Conservation (phyloP, 2,329 filamentous ascomycete genomes). For the Rhexocercosporidium sp. region DNA sequence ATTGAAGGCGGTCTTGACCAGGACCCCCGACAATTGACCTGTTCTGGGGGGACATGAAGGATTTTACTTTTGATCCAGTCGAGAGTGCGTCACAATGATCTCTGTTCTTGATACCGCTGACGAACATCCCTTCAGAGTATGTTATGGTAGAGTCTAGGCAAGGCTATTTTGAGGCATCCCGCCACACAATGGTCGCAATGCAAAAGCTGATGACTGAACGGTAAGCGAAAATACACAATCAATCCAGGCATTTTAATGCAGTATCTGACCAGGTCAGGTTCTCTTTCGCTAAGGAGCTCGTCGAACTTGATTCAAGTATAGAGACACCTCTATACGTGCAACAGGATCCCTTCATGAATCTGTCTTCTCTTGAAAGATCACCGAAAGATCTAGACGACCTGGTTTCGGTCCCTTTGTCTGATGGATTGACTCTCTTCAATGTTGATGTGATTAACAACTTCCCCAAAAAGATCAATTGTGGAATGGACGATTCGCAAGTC, state of each 20-base stretch:
- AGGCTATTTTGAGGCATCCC: constrained; percentile 78
- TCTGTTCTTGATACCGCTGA: neutral
- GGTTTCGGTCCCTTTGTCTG: neutral
- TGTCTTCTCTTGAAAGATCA: constrained; percentile 49
- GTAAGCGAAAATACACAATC: constrained; percentile 23
- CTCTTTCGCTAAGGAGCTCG: constrained; percentile 66
- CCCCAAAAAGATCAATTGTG: constrained; percentile 51
- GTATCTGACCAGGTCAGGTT: constrained; percentile 47
- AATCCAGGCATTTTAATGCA: neutral
- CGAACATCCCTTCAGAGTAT: constrained; percentile 32
- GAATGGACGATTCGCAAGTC: constrained; percentile 74
- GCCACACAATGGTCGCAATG: constrained; percentile 74
- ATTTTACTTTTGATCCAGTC: constrained; percentile 71
- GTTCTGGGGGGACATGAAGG: constrained; percentile 65
- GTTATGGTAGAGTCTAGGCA: constrained; percentile 79
- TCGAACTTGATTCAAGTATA: constrained; percentile 52
- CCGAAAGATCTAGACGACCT: neutral
- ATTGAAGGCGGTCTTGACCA: constrained; percentile 63
- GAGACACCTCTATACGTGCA: constrained; percentile 58
- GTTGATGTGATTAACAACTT: constrained; percentile 61
- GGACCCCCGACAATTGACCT: constrained; percentile 77
- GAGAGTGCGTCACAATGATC: constrained; percentile 55
- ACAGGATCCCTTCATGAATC: constrained; percentile 53
- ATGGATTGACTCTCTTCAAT: constrained; percentile 43
- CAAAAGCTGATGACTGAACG: constrained; percentile 54